Conservation (phyloP, 495 filamentous ascomycete species). For the Aspergillus diversus region DNA sequence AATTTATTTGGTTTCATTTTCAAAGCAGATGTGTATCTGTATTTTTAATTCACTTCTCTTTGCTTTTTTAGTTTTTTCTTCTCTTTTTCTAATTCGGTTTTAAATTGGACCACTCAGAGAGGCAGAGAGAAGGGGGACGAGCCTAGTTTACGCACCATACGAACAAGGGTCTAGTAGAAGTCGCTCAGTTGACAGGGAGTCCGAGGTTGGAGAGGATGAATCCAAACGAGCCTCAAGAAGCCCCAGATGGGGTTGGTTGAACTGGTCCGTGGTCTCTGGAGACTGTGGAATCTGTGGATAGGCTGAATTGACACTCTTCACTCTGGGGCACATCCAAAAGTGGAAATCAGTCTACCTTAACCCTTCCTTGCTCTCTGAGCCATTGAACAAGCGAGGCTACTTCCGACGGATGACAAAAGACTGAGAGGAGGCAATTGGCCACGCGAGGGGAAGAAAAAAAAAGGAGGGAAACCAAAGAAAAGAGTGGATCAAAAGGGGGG, state of each 20-base stretch:
- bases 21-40: slow-evolving; percentile 3
- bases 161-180: slow-evolving; percentile 17
- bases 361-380: neutral
- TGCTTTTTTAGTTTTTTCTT: slow-evolving; percentile 24
- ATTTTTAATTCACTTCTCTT: slow-evolving; percentile 23
- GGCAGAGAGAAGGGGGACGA: slow-evolving; percentile 11
- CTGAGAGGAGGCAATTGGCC: slow-evolving; percentile 1
- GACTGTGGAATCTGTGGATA: neutral
- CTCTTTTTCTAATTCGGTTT: slow-evolving; percentile 22
- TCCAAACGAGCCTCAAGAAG: slow-evolving; percentile 20
- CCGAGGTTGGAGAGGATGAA: neutral
- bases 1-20: slow-evolving; percentile 29
- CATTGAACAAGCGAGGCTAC: neutral
- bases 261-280: too few species aligned
- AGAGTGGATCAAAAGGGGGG: neutral
- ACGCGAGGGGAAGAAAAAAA: slow-evolving; percentile 4
- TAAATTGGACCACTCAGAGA: slow-evolving; percentile 9
- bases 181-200: neutral
- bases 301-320: neutral
- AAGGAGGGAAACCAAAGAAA: neutral
- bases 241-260: too few species aligned
- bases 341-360: neutral
- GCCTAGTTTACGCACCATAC: slow-evolving; percentile 26
- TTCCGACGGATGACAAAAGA: neutral
- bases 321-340: neutral